Base-by-base conservation (phyloP, 306 rosid genomes). In the Castanopsis chinensis region DNA sequence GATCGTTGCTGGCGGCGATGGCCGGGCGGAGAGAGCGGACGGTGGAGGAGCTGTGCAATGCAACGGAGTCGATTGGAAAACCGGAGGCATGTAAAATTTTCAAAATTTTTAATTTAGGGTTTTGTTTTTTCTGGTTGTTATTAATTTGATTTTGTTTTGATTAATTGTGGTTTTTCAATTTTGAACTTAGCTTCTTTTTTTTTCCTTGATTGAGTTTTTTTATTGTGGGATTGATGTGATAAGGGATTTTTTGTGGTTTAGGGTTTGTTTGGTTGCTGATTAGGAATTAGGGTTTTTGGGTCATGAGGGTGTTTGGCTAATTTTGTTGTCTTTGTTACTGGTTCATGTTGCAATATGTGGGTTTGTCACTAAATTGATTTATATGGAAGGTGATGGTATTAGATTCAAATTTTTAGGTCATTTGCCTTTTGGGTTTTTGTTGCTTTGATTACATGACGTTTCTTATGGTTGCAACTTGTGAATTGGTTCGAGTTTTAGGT, bases 81-180 rank as follows among this genome's bases (percentile, higher is more conserved):
- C 80, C 75, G 63, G 77, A 91, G 93, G 90, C 88, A 85, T 73
- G 91, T 80, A 75, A 86, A 79, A 76, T 81, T 41, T 41, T 41
- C 12, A 41, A 37, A 37, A 37, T 37, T 37, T 76, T 27, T 17
- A 71, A 37, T 76, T 82, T 87, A 78, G 87, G 87, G 85, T 85
- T 89, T 83, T 77, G 17, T 53, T 78, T 73, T 53, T 78, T 73
- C 13, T 78, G 35, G 65, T 73, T 64, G 11, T 76, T 78, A 6
- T 3, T 57, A 27, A 33, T 65, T 85, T 54, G 18, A 43, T 4
- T 25, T 49, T 57, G 18, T 35, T 63, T 49, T 71, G 6, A 55
- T 85, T 61, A 49, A 41, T 69, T 78, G 58, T 54, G 52, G 21
- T 68, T 59, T 25, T 23, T 11, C 17, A 12, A 58, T 41, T 17